phyloP scores from a whole-genome alignment of 371 early-diverging fungal genomes.

The Cokeromyces recurvatus region DNA sequence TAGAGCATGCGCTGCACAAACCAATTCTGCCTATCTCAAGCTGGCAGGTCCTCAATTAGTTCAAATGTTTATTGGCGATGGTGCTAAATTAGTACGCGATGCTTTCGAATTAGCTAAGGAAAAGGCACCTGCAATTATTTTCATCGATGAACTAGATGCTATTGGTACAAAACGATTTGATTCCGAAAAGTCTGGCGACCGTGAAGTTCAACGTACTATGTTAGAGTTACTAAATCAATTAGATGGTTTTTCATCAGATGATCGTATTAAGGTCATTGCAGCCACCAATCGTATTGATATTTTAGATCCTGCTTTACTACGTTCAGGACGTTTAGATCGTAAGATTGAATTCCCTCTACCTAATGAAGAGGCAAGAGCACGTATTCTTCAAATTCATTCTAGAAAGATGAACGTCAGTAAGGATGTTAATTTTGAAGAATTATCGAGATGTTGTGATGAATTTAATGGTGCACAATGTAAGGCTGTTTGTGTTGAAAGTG shows the following conservation, averaged over 20 bases:
- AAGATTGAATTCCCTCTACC: slow-evolving; percentile 99
- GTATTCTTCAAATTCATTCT: slow-evolving; percentile 99
- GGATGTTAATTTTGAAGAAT: slow-evolving; percentile 99
- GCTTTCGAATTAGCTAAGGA: slow-evolving; percentile 98
- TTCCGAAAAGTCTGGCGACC: slow-evolving; percentile 97
- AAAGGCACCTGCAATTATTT: slow-evolving; percentile 99
- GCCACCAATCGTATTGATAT: slow-evolving; percentile 99
- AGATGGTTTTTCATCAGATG: slow-evolving; percentile 97
- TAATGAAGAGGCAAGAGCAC: slow-evolving; percentile 97
- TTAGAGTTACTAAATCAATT: slow-evolving; percentile 99
- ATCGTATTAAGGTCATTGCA: slow-evolving; percentile 99
- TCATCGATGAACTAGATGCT: slow-evolving; percentile 99
- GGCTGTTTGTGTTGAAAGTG: slow-evolving; percentile 92
- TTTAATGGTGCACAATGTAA: slow-evolving; percentile 99
- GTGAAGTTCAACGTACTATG: slow-evolving; percentile 99
- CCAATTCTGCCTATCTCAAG: slow-evolving; percentile 95
- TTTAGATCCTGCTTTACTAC: slow-evolving; percentile 98
- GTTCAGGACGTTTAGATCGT: slow-evolving; percentile 99
- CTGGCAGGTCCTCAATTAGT: slow-evolving; percentile 98
- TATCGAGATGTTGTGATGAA: slow-evolving; percentile 98
- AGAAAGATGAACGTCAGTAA: slow-evolving; percentile 97
- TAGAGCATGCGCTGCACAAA: slow-evolving; percentile 97
- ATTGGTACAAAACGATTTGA: slow-evolving; percentile 99
- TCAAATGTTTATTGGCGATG: slow-evolving; percentile 99
- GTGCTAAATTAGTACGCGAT: slow-evolving; percentile 98